phyloP scores from a whole-genome alignment of 176 grass and related monocot species.

The Secale cereale region DNA sequence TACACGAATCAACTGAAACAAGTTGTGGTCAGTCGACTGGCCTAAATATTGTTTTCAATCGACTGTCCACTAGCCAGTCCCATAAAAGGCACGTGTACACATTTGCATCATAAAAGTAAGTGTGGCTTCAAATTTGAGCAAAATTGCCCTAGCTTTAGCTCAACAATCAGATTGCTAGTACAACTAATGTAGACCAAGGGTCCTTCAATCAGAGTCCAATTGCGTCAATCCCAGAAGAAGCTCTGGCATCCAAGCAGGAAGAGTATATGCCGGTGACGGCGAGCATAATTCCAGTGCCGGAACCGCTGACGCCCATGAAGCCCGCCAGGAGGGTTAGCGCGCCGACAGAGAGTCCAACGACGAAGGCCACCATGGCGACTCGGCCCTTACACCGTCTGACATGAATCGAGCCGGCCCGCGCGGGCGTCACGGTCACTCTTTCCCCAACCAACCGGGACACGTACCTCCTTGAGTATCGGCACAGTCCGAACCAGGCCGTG shows the following conservation, averaged over 20 bases:
- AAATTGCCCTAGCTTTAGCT: no score
- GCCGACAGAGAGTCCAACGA: not conserved
- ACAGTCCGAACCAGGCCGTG: not conserved
- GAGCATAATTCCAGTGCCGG: not conserved
- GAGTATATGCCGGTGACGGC: not conserved
- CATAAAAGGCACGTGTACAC: no score
- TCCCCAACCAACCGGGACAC: not conserved
- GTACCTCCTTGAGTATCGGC: not conserved
- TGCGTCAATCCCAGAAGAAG: not conserved
- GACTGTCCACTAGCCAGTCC: no score
- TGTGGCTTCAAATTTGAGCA: no score
- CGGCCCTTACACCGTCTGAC: not conserved
- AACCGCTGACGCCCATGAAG: not conserved
- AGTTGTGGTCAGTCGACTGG: no score
- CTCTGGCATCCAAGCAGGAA: not conserved
- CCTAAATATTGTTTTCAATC: no score
- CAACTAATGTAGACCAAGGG: no score
- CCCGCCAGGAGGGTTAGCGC: not conserved
- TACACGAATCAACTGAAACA: no score
- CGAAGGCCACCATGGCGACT: not conserved
- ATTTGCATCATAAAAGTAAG: no score
- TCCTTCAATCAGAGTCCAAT: not conserved
- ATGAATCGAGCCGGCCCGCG: not conserved
- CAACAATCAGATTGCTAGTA: no score
- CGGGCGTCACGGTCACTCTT: not conserved